A percentile compares a stretch with the other conserved stretches of the same genome.
Evolutionary conservation across 352 stramenopile species (phyloP).

Genomic region (Discostella stelligera): DNA sequence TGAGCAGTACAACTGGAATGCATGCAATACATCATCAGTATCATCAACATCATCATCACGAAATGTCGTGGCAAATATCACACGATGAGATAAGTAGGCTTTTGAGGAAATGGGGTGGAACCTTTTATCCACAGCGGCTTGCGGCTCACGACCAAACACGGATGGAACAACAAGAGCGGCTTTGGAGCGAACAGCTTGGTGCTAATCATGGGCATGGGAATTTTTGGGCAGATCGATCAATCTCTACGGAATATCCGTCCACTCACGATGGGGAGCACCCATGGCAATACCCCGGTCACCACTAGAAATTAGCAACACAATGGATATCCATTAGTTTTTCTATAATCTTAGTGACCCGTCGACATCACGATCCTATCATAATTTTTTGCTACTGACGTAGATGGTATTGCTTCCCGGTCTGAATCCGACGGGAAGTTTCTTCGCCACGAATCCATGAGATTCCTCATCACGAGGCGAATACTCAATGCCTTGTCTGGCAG

Average conservation of each 20-base stretch:
- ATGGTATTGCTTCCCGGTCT: conserved; percentile 49
- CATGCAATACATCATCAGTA: background rate
- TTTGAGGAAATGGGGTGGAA: conserved; percentile 32
- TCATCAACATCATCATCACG: conserved; percentile 11
- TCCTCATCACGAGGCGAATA: conserved; percentile 23
- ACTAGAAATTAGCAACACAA: too few species aligned
- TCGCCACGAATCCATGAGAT: conserved; percentile 34
- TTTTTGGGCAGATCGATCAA: conserved; percentile 10
- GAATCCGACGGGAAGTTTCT: conserved; percentile 46
- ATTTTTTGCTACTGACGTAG: conserved; percentile 42
- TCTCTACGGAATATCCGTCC: background rate
- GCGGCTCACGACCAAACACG: conserved; percentile 22
- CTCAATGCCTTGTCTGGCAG: conserved; percentile 20
- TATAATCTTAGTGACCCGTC: too few species aligned
- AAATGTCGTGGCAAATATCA: conserved; percentile 26
- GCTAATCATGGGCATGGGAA: conserved; percentile 8
- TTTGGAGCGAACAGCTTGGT: conserved; percentile 33
- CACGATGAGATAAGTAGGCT: conserved; percentile 23
- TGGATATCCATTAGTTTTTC: too few species aligned
- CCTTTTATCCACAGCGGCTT: conserved; percentile 36
- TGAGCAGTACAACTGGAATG: conserved; percentile 4
- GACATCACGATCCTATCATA: background rate
- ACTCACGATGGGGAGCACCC: background rate
- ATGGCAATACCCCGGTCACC: too few species aligned
- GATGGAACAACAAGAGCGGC: conserved; percentile 27